phyloP scores from a whole-genome alignment of 2,329 filamentous ascomycete species.

The Aspergillus ruber region DNA sequence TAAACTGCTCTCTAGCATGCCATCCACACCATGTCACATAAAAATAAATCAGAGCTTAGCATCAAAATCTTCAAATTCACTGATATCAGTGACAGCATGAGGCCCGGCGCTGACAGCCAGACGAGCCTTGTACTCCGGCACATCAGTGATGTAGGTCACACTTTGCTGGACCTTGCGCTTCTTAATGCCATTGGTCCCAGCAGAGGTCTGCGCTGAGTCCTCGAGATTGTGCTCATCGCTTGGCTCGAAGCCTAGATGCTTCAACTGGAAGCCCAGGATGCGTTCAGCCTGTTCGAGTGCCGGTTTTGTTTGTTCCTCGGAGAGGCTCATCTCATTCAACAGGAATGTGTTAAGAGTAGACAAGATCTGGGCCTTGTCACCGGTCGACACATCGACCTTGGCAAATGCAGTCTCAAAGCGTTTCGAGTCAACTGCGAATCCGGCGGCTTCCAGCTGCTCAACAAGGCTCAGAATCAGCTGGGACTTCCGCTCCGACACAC shows the following conservation, averaged over 20 bases:
- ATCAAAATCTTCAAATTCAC: slow-evolving; percentile 78
- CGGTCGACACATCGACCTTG: slow-evolving; percentile 39
- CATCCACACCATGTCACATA: background rate
- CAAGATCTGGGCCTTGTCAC: slow-evolving; percentile 46
- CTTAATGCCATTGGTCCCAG: slow-evolving; percentile 17
- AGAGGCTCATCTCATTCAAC: slow-evolving; percentile 40
- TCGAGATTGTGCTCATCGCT: slow-evolving; percentile 31
- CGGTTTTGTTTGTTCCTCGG: slow-evolving; percentile 43
- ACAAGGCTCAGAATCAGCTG: slow-evolving; percentile 38
- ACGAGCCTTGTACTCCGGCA: slow-evolving; percentile 71
- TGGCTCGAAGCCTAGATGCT: slow-evolving; percentile 35
- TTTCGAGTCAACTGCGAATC: slow-evolving; percentile 37
- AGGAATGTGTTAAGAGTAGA: slow-evolving; percentile 49
- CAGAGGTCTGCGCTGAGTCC: slow-evolving; percentile 14
- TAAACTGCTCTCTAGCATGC: no score
- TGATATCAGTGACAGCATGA: slow-evolving; percentile 65
- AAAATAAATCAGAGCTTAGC: slow-evolving; percentile 60
- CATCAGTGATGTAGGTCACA: slow-evolving; percentile 63
- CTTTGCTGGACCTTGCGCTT: slow-evolving; percentile 31
- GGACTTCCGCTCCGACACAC: slow-evolving; percentile 39
- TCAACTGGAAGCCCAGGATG: slow-evolving; percentile 41
- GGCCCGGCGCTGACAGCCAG: slow-evolving; percentile 68
- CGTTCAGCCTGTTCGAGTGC: slow-evolving; percentile 47
- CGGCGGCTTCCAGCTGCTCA: slow-evolving; percentile 44
- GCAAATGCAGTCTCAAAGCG: slow-evolving; percentile 41